Percentiles rank a stretch among this genome's conserved stretches.
phyloP scores from a whole-genome alignment of 129 eudicot genomes.

The Daucus carota region DNA sequence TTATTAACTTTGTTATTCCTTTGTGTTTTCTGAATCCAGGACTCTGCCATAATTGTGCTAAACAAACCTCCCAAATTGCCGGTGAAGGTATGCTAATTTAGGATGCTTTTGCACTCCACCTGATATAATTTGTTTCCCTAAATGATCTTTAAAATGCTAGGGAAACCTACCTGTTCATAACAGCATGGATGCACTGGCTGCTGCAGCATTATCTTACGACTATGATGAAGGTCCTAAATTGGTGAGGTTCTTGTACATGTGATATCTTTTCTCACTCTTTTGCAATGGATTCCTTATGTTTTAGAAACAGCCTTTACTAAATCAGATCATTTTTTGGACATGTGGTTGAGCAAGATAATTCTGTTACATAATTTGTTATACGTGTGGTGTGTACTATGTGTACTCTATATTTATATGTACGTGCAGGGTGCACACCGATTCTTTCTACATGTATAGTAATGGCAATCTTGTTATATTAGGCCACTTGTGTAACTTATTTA shows the following conservation, averaged over 20 bases:
- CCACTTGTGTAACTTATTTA: not conserved
- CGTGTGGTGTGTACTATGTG: too few species aligned
- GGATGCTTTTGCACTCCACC: not conserved
- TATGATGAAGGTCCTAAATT: conserved; percentile 84
- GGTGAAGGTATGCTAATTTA: conserved; percentile 53
- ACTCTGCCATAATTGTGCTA: conserved; percentile 70
- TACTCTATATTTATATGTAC: not conserved
- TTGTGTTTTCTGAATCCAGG: conserved; percentile 44
- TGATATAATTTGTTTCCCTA: not conserved
- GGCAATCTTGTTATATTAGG: not conserved
- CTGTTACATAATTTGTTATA: not conserved
- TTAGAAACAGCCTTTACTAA: not conserved
- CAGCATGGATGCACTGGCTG: conserved; percentile 96
- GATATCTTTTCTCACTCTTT: not conserved
- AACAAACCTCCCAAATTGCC: conserved; percentile 95
- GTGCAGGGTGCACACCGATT: too few species aligned
- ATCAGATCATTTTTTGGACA: not conserved
- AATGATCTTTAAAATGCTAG: conserved; percentile 18
- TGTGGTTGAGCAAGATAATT: not conserved
- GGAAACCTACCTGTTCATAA: conserved; percentile 83
- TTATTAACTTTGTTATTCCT: not conserved
- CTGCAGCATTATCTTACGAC: conserved; percentile 79
- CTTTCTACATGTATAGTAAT: not conserved
- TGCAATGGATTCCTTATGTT: not conserved
- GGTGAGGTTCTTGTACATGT: conserved; percentile 35